Evolutionary conservation across 2,329 filamentous ascomycete species (phyloP), one percentile per base, ranked within the genome.

Genomic region (Pseudogymnoascus sp.): DNA sequence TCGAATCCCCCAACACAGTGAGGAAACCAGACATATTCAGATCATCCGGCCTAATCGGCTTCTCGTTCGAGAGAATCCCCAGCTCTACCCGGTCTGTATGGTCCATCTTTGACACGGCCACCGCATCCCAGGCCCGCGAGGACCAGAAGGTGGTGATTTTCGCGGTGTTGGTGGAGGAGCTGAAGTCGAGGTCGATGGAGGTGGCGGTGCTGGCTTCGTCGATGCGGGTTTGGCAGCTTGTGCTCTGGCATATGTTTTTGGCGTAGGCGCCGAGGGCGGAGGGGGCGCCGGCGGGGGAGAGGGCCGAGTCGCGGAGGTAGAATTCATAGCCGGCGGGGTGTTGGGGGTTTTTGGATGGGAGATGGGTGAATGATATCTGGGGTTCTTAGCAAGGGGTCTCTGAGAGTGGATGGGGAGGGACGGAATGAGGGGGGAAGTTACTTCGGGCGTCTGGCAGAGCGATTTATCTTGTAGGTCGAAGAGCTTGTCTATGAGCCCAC

Each of bases 21-120:
- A 97, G 77, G 62, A 92, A 82, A 2, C 93, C 93, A 4, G 87
- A 86, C 39, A 96, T 80, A 38, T 88, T 88, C 11, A 96, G 75
- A 67, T 96, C 90, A 72, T 92, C 84, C 0, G 83, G 77, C 63
- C 91, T 85, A 12, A 83, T 78, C 12, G 87, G 81, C 3, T 78
- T 77, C 67, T 92, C 87, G 10, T 82, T 78, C 5, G 84, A 84
- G 63, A 97, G 77, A 43, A 97, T 81, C 14, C 93, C 93, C 19
- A 97, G 84, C 72, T 97, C 93, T 4, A 91, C 82, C 58, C 88
- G 83, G 58, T 85, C 79, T 1, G 76, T 71, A 0, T 74, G 68
- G 4, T 33, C 23, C 12, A 64, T 63, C 23, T 65, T 72, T 66
- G 14, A 72, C 67, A 72, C 62, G 59, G 62, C 62, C 37, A 64